These are phyloP conservation scores for Termitomyces sp. DNA, from an alignment of 768 basidiomycete genomes.

Conservation along the genomic window DNA sequence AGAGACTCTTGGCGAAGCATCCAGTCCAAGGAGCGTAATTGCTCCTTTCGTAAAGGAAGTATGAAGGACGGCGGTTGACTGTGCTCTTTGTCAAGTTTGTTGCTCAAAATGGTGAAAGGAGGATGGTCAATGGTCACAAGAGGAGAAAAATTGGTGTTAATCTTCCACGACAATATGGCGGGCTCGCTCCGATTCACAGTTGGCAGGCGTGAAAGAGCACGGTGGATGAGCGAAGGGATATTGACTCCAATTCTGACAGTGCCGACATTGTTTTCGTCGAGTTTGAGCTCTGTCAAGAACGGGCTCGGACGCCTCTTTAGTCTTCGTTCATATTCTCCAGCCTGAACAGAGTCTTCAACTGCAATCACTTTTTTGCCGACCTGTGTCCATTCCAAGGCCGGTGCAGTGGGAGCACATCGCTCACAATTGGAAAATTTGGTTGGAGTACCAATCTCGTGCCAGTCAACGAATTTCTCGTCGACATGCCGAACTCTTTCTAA, in stretches of 20 bases:
- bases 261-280: constrained; percentile 57
- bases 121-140: constrained; percentile 51
- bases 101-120: constrained; percentile 69
- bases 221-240: constrained; percentile 80
- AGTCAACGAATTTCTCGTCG: constrained; percentile 55
- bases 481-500: constrained; percentile 77
- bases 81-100: constrained; percentile 66
- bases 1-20: constrained; percentile 77
- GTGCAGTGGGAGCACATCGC: constrained; percentile 77
- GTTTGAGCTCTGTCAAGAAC: constrained; percentile 78
- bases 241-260: constrained; percentile 84
- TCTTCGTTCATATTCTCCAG: constrained; percentile 83
- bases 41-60: constrained; percentile 71
- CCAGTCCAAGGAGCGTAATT: constrained; percentile 88
- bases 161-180: constrained; percentile 65
- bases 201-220: constrained; percentile 78
- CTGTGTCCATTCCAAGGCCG: constrained; percentile 70
- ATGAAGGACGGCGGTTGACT: constrained; percentile 77
- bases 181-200: constrained; percentile 40
- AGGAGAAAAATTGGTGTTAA: constrained; percentile 74
- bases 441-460: constrained; percentile 53
- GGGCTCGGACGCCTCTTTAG: constrained; percentile 83
- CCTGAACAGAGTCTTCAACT: constrained; percentile 80
- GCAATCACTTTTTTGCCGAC: constrained; percentile 56
- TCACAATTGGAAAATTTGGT: constrained; percentile 54